Base-by-base conservation (phyloP, 2,329 filamentous ascomycete species). In the Colletotrichum australisinense region DNA sequence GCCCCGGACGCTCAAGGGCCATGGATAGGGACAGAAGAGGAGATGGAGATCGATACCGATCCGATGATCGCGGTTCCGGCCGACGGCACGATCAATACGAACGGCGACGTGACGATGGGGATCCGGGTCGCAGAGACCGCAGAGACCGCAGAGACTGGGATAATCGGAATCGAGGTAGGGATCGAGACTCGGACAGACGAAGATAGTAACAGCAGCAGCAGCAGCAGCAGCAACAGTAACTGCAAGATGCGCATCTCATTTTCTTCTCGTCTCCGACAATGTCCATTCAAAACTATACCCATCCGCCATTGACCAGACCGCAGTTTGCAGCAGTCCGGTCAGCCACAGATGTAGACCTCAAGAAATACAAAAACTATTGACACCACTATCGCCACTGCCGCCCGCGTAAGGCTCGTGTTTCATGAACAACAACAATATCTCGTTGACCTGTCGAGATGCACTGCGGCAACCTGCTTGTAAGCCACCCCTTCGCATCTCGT, bases 111-210 rank as follows among this genome's bases (percentile, higher is more conserved):
- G 74, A 78, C 58, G 66, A 77, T 52, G 68, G 75, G 24, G 76
- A 77, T 80, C 78, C 76, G 76, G 80, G 77, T 75, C 82, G 77
- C 76, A 79, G 80, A 77, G 80, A 82, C 77, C 82, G 77, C 76
- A 79, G 80, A 77, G 80, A 82, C 77, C 76, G 78, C 46, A 76
- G 81, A 63, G 78, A 84, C 66, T 80, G 81, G 42, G 78, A 81
- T 74, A 79, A 80, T 56, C 82, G 74, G 55, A 76, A 75, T 30
- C 78, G 79, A 67, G 77, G 78, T 46, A 67, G 76, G 49, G 78
- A 82, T 42, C 75, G 79, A 46, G 77, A 80, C 53, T 71, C 78
- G 30, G 78, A 80, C 32, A 86, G 74, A 75, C 69, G 69, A 70
- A 74, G 74, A 68, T 74, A 74, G 66, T 42, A 49, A 30, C 63